Conservation (phyloP, 2,329 filamentous ascomycete species). For the Zalaria obscura region DNA sequence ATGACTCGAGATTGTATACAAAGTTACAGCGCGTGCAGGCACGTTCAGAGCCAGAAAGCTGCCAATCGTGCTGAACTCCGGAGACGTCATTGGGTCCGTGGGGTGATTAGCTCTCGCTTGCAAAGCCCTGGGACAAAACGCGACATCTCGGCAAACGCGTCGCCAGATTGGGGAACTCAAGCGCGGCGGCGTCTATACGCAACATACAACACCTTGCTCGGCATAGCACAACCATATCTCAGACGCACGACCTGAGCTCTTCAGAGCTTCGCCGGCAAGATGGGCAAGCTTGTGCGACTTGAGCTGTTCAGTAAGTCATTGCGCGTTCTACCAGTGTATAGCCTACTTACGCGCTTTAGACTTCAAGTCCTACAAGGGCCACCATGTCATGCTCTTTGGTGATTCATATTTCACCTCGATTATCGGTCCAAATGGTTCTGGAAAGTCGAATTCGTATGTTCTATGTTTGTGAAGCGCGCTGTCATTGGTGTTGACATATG, state of each 20-base stretch:
- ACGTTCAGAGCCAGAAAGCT: too few relatives aligned
- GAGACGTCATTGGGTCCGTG: not conserved
- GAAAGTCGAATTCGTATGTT: conserved; percentile 90
- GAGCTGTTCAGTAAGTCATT: conserved; percentile 71
- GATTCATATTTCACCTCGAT: conserved; percentile 99
- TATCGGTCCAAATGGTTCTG: conserved; percentile 97
- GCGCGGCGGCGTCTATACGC: too few relatives aligned
- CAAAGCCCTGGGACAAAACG: too few relatives aligned
- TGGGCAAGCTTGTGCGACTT: conserved; percentile 92
- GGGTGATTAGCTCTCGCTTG: too few relatives aligned
- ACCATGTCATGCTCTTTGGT: conserved; percentile 85
- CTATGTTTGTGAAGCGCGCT: conserved; percentile 5
- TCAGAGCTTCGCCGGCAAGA: conserved; percentile 31
- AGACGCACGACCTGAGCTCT: not conserved
- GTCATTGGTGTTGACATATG: not conserved
- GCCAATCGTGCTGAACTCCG: too few relatives aligned
- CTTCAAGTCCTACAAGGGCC: conserved; percentile 99
- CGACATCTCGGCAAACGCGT: too few relatives aligned
- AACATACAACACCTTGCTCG: too few relatives aligned
- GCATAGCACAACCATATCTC: not conserved
- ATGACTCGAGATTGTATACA: too few relatives aligned
- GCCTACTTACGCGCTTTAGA: conserved; percentile 36
- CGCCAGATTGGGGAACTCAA: too few relatives aligned
- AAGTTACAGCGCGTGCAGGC: too few relatives aligned
- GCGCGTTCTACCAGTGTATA: not conserved